Conservation (phyloP, 257 asterid species). For the Solanum sejunctum region DNA sequence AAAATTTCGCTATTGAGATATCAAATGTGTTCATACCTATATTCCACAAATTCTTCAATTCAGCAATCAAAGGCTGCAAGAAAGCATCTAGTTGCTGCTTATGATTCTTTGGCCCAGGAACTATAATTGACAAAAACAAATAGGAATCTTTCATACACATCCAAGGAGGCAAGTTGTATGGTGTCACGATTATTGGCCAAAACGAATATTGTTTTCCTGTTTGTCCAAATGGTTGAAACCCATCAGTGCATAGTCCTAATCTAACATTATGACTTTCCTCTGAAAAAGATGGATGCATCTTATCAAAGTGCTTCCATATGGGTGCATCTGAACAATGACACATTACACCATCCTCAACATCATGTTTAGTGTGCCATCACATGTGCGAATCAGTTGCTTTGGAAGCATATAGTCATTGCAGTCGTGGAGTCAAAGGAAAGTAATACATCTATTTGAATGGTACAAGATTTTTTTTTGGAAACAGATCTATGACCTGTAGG, state of each 20-base stretch:
- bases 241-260: background rate
- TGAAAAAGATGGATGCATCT: too few relatives aligned
- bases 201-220: background rate
- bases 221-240: background rate
- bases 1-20: background rate
- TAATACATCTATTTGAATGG: too few relatives aligned
- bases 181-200: background rate
- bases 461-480: too few relatives aligned
- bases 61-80: background rate
- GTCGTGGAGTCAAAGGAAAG: too few relatives aligned
- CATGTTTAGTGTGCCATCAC: too few relatives aligned
- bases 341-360: too few relatives aligned
- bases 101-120: background rate
- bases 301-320: too few relatives aligned
- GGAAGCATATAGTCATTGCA: too few relatives aligned
- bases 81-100: background rate
- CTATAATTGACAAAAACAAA: background rate
- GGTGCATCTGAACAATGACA: too few relatives aligned
- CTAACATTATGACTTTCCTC: background rate
- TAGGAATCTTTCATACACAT: background rate
- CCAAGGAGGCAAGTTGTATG: background rate
- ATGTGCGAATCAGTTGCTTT: too few relatives aligned
- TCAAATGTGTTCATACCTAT: background rate
- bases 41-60: background rate
- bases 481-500: too few relatives aligned